phyloP scores from a whole-genome alignment of 2,329 filamentous ascomycete genomes.

The Colletotrichum siamense region DNA sequence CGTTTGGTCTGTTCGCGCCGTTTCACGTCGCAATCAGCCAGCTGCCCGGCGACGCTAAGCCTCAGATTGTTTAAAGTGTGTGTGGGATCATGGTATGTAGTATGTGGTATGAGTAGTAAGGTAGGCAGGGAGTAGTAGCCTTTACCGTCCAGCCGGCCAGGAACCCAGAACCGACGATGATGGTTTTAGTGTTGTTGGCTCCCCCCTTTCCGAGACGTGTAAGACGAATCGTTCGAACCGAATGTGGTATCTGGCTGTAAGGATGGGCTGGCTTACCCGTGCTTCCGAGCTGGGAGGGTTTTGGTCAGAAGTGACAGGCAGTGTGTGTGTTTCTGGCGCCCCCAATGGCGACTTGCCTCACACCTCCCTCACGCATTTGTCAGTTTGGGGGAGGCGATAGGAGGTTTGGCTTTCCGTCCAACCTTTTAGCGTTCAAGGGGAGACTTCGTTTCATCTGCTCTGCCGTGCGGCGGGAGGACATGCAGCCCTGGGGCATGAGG shows the following conservation, averaged over 20 bases:
- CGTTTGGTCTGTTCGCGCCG: background rate
- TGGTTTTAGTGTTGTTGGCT: background rate
- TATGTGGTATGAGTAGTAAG: background rate
- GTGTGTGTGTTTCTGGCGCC: background rate
- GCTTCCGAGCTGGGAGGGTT: background rate
- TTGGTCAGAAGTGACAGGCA: background rate
- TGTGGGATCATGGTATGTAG: background rate
- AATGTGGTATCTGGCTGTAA: background rate
- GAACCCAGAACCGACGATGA: background rate
- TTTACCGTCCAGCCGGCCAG: background rate
- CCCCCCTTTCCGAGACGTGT: conserved; percentile 2
- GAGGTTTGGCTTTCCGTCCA: conserved; percentile 5
- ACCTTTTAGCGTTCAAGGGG: background rate
- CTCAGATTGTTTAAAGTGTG: background rate
- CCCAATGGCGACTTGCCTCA: background rate
- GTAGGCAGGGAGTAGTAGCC: background rate
- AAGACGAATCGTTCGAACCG: conserved; percentile 5
- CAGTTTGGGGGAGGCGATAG: background rate
- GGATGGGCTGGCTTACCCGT: background rate
- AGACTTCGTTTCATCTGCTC: conserved; percentile 2
- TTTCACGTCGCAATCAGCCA: background rate
- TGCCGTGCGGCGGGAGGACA: background rate
- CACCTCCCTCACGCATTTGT: background rate
- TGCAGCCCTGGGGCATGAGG: background rate
- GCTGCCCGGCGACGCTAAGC: background rate